Base-by-base conservation (phyloP, 257 asterid species). In the Verbascum thapsus region DNA sequence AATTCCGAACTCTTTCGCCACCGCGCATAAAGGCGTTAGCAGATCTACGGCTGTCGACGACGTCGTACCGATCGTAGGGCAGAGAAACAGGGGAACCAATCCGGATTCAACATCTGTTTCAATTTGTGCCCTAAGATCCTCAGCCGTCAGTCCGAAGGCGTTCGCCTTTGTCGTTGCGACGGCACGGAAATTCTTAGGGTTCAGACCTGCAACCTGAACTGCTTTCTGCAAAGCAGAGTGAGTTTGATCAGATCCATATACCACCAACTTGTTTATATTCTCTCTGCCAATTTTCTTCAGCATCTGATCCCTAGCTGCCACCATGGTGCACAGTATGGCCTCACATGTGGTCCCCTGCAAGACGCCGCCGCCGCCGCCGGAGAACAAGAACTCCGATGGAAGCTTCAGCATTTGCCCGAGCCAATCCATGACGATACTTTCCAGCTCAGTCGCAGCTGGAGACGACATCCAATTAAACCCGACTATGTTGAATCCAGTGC, bases 381-480 rank as follows among this genome's bases (percentile, higher is more conserved):
- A 82, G 67, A 88, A 88, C 0, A 81, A 60, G 23, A 82, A 88
- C 5, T 73, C 82, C 1, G 72, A 58, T 0, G 96, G 96, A 3
- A 88, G 82, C 20, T 80, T 12, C 1, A 88, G 79, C 90, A 86
- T 73, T 56, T 79, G 77, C 0, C 90, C 95, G 50, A 88, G 72
- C 96, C 96, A 88, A 53, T 88, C 95, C 87, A 86, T 81, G 69
- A 88, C 96, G 32, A 88, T 80, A 73, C 81, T 80, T 68, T 88
- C 96, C 3, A 88, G 86, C 72, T 88, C 95, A 4, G 96, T 86
- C 26, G 96, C 95, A 4, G 95, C 95, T 0, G 96, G 96, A 0
- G 95, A 85, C 4, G 96, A 79, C 74, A 88, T 81, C 96, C 95
- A 88, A 78, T 80, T 88, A 63, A 88, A 88, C 0, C 96, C 96